phyloP scores from a whole-genome alignment of 371 early-diverging fungal genomes.

The Apophysomyces trapeziformis region DNA sequence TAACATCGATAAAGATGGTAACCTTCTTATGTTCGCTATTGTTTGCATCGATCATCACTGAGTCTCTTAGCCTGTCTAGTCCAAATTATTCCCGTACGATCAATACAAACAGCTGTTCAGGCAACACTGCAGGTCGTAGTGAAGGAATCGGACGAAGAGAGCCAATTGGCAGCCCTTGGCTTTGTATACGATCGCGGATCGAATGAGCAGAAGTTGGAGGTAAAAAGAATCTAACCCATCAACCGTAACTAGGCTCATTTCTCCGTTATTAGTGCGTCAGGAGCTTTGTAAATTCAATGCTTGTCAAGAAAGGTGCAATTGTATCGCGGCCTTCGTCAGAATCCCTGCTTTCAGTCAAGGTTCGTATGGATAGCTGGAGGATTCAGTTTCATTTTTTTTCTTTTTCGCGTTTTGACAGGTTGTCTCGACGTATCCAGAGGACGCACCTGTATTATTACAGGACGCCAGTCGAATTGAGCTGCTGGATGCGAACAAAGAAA shows the following conservation, averaged over 20 bases:
- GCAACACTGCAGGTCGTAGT: slow-evolving; percentile 18
- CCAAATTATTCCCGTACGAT: slow-evolving; percentile 19
- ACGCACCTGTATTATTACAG: slow-evolving; percentile 27
- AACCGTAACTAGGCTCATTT: no score
- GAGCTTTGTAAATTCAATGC: slow-evolving; percentile 22
- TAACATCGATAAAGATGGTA: background rate
- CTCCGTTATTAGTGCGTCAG: slow-evolving; percentile 20
- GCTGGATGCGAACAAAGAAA: slow-evolving; percentile 11
- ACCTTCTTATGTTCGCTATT: slow-evolving; percentile 1
- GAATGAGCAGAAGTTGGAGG: slow-evolving; percentile 24
- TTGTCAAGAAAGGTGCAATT: slow-evolving; percentile 3
- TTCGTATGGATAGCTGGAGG: background rate
- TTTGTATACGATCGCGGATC: slow-evolving; percentile 32
- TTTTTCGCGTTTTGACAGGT: slow-evolving; percentile 20
- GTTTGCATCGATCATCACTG: slow-evolving; percentile 4
- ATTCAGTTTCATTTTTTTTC: background rate
- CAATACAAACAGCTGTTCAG: slow-evolving; percentile 19
- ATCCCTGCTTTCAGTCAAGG: slow-evolving; percentile 14
- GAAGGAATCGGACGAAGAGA: slow-evolving; percentile 19
- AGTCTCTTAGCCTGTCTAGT: background rate
- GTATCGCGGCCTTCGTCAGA: background rate
- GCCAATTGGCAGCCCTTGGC: slow-evolving; percentile 30
- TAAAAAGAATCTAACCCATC: slow-evolving; percentile 2
- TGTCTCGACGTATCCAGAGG: slow-evolving; percentile 29
- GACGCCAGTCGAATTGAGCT: slow-evolving; percentile 31